A percentile compares a stretch with the other conserved stretches of the same genome.
phyloP scores from a whole-genome alignment of 2,329 filamentous ascomycete species.

The Aspergillus ochraceoroseus region DNA sequence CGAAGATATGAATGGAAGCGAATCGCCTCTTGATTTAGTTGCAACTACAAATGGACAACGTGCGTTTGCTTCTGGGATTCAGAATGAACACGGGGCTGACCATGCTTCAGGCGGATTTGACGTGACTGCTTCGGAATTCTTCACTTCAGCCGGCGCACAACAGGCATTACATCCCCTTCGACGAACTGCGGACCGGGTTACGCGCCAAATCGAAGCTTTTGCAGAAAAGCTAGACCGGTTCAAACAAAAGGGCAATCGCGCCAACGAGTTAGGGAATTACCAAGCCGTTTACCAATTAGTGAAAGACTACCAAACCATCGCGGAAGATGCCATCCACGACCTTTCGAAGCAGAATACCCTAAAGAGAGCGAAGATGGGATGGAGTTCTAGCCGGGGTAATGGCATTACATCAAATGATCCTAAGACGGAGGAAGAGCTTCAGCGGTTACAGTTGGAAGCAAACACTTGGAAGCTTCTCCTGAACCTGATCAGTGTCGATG shows the following conservation, averaged over 20 bases:
- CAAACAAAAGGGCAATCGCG: slow-evolving; percentile 50
- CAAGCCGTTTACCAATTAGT: slow-evolving; percentile 65
- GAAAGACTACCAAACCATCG: slow-evolving; percentile 57
- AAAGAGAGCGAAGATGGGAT: slow-evolving; percentile 36
- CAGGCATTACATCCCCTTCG: slow-evolving; percentile 57
- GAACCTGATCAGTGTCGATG: slow-evolving; percentile 66
- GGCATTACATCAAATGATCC: slow-evolving; percentile 19
- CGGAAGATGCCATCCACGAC: slow-evolving; percentile 49
- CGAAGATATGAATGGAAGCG: slow-evolving; percentile 27
- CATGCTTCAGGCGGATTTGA: slow-evolving; percentile 18
- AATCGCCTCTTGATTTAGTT: slow-evolving; percentile 22
- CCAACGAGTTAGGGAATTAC: slow-evolving; percentile 51
- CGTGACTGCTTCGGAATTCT: slow-evolving; percentile 30
- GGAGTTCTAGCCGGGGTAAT: slow-evolving; percentile 24
- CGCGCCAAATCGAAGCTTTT: slow-evolving; percentile 80
- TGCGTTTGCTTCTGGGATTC: slow-evolving; percentile 6
- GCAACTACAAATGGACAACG: slow-evolving; percentile 19
- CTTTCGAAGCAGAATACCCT: slow-evolving; percentile 38
- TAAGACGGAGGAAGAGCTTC: slow-evolving; percentile 35
- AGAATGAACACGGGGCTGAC: slow-evolving; percentile 14
- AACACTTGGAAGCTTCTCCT: slow-evolving; percentile 87
- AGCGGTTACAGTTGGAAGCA: slow-evolving; percentile 72
- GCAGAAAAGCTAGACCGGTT: slow-evolving; percentile 77
- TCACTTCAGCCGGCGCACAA: slow-evolving; percentile 46
- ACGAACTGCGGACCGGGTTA: slow-evolving; percentile 63